Conservation (phyloP, 306 rosid genomes). For the Sechiopsis laciniata region DNA sequence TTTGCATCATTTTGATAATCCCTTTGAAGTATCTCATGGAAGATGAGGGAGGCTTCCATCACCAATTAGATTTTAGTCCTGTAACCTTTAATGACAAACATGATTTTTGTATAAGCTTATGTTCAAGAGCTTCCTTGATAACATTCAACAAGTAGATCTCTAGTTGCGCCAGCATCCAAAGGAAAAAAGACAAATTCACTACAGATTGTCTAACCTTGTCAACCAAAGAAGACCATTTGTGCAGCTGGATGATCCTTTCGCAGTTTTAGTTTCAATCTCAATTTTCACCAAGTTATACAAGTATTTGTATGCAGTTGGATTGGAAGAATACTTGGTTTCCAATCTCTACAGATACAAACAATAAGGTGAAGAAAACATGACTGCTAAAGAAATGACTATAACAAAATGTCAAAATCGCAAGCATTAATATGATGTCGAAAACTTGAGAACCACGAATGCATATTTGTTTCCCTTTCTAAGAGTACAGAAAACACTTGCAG, state of each 20-base stretch:
- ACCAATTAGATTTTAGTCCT: neutral
- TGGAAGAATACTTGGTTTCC: conserved; percentile 61
- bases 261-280: conserved; percentile 73
- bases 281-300: conserved; percentile 68
- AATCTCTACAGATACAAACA: conserved; percentile 59
- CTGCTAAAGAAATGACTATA: neutral
- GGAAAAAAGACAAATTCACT: neutral
- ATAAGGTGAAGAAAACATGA: conserved; percentile 7
- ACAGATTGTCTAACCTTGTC: conserved; percentile 56
- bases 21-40: neutral
- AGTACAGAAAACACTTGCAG: too few species aligned
- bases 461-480: neutral
- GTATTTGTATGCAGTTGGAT: conserved; percentile 49
- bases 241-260: conserved; percentile 87
- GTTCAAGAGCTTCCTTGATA: neutral
- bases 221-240: conserved; percentile 98
- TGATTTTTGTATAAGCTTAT: neutral
- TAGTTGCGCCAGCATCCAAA: neutral
- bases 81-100: neutral
- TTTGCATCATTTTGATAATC: conserved; percentile 14
- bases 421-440: neutral
- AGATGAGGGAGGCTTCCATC: neutral
- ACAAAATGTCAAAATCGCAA: conserved; percentile 14
- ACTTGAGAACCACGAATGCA: neutral
- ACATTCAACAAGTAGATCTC: neutral